These are phyloP conservation scores for Stagonosporopsis cucurbitacearum DNA, from an alignment of 2,329 filamentous ascomycete genomes.

Conservation along the genomic window DNA sequence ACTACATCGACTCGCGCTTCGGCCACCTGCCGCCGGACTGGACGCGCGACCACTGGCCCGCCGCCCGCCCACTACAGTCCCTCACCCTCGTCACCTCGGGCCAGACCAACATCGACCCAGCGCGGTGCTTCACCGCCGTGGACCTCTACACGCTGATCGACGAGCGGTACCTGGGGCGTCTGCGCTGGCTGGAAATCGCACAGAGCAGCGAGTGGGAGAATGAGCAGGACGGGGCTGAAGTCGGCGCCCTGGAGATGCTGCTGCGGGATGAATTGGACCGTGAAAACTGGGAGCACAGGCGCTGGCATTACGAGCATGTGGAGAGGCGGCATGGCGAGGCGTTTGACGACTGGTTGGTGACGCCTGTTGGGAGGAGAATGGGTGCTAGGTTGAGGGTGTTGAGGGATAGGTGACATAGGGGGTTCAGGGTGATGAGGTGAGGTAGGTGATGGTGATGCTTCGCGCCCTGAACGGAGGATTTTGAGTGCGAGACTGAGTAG, in stretches of 20 bases:
- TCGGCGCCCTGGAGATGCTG: constrained; percentile 49
- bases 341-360: constrained; percentile 37
- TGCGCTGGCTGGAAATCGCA: constrained; percentile 49
- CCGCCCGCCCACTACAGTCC: constrained; percentile 43
- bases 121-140: constrained; percentile 50
- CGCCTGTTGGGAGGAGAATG: constrained; percentile 31
- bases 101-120: constrained; percentile 35
- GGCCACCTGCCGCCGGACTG: constrained; percentile 33
- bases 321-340: constrained; percentile 10
- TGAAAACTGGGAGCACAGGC: constrained; percentile 46
- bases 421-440: constrained; percentile 17
- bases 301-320: constrained; percentile 43
- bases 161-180: constrained; percentile 48
- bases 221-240: constrained; percentile 41
- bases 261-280: constrained; percentile 47
- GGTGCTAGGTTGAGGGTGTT: constrained; percentile 31
- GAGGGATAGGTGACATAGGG: constrained; percentile 26
- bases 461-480: not conserved
- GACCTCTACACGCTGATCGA: constrained; percentile 53
- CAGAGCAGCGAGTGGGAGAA: constrained; percentile 50
- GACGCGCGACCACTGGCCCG: constrained; percentile 19
- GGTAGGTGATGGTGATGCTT: not conserved
- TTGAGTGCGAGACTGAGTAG: too few relatives aligned
- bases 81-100: constrained; percentile 52
- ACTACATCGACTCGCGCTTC: constrained; percentile 55